Conservation (phyloP, 2,329 filamentous ascomycete genomes). For the Rhynchosporium agropyri region DNA sequence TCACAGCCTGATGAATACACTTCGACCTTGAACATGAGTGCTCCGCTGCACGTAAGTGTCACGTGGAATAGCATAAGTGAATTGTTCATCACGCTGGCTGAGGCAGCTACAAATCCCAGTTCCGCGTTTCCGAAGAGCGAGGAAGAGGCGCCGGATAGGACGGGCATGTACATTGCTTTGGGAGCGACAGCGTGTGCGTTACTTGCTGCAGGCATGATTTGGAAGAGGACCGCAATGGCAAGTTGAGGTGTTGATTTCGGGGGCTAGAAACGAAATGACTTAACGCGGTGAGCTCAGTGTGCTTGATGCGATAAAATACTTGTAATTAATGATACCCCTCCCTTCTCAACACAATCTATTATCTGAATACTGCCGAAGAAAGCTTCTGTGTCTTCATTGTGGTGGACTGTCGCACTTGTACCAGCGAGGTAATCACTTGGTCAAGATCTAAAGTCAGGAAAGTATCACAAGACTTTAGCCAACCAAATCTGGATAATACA, state of each 20-base stretch:
- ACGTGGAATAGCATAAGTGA: constrained; percentile 94
- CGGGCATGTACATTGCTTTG: constrained; percentile 81
- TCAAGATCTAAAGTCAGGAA: no score
- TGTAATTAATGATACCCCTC: constrained; percentile 39
- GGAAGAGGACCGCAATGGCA: constrained; percentile 48
- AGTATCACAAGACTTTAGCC: no score
- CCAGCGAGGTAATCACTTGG: no score
- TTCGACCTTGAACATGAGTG: constrained; percentile 79
- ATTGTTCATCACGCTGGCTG: constrained; percentile 87
- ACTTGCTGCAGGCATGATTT: constrained; percentile 67
- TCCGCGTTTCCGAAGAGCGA: constrained; percentile 88
- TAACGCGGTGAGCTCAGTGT: constrained; percentile 12
- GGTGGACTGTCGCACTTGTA: no score
- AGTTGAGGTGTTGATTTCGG: constrained; percentile 27
- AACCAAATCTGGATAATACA: no score
- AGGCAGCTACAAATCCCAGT: constrained; percentile 87
- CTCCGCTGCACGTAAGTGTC: constrained; percentile 91
- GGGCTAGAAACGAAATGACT: neutral
- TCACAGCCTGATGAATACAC: constrained; percentile 93
- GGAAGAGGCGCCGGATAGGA: constrained; percentile 81
- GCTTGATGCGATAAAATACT: constrained; percentile 17
- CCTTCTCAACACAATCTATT: constrained; percentile 27
- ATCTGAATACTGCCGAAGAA: neutral
- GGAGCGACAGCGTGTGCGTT: constrained; percentile 70
- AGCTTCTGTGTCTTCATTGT: no score